Conservation (phyloP, 306 rosid genomes). For the Cicer judaicum region DNA sequence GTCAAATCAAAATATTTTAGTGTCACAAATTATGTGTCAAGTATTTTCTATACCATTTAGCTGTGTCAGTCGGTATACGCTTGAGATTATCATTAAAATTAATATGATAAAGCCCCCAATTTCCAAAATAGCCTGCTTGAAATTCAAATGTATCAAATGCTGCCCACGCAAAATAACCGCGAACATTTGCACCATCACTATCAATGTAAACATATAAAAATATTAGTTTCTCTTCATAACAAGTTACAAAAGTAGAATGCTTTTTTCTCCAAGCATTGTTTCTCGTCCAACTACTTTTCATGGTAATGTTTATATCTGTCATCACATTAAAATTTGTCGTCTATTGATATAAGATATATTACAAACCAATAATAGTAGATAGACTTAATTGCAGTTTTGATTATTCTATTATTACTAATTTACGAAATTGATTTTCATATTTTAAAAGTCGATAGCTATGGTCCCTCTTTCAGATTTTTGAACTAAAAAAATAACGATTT, state of each 20-base stretch:
- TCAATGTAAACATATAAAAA: neutral
- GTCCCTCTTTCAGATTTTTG: no score
- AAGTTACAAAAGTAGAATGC: no score
- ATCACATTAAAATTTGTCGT: neutral
- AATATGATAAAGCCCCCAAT: slow-evolving; percentile 44
- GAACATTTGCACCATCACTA: slow-evolving; percentile 45
- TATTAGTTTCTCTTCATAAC: neutral
- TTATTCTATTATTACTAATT: no score
- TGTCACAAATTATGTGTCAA: neutral
- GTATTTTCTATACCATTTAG: slow-evolving; percentile 23
- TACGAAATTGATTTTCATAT: no score
- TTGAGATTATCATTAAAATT: slow-evolving; percentile 39
- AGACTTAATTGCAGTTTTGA: no score
- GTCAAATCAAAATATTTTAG: neutral
- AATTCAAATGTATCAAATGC: slow-evolving; percentile 46
- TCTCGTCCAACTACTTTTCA: neutral
- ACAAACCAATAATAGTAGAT: neutral
- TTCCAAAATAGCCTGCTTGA: neutral
- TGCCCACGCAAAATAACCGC: slow-evolving; percentile 47
- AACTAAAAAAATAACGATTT: no score
- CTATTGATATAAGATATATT: neutral
- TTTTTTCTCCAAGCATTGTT: no score
- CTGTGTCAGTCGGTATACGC: slow-evolving; percentile 23
- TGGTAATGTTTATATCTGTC: neutral
- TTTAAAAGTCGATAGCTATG: no score